Evolutionary conservation across 148 eudicot genomes (phyloP).

Genomic region (Beta vulgaris): DNA sequence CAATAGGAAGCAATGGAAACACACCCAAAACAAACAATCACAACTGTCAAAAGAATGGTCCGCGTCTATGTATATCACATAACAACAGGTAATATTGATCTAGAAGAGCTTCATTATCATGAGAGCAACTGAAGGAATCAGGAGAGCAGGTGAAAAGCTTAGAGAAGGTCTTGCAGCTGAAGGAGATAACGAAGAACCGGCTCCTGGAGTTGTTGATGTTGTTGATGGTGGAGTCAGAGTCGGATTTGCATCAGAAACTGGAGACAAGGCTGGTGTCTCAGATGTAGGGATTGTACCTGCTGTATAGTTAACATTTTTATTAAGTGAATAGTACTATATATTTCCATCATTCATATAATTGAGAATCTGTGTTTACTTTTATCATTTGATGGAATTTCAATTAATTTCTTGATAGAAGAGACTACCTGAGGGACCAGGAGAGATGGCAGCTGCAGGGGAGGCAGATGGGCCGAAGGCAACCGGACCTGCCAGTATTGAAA

Average conservation of each 20-base stretch:
- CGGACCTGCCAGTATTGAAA: conserved; percentile 40
- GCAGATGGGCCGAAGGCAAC: conserved; percentile 38
- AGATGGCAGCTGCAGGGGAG: conserved; percentile 43
- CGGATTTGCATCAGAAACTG: conserved; percentile 41
- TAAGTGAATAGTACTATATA: no score
- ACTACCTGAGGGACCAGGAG: conserved; percentile 42
- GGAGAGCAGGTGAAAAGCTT: conserved; percentile 31
- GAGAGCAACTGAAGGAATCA: conserved; percentile 33
- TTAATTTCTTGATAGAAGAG: background rate
- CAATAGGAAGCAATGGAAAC: background rate
- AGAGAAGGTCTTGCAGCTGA: conserved; percentile 47
- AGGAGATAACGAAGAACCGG: conserved; percentile 32
- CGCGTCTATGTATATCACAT: conserved; percentile 20
- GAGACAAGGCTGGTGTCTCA: conserved; percentile 45
- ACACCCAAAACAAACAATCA: background rate
- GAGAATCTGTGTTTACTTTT: no score
- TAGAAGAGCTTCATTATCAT: conserved; percentile 34
- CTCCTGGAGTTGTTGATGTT: conserved; percentile 38
- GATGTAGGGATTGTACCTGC: conserved; percentile 30
- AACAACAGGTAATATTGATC: background rate
- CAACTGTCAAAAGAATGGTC: conserved; percentile 27
- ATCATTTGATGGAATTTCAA: background rate
- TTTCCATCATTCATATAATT: no score
- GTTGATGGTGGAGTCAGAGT: conserved; percentile 43
- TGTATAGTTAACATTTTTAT: no score